Percentiles rank a stretch among this genome's conserved stretches.
These are phyloP conservation scores for Sistotremastrum suecicum DNA, from an alignment of 768 basidiomycete species.

Conservation along the genomic window DNA sequence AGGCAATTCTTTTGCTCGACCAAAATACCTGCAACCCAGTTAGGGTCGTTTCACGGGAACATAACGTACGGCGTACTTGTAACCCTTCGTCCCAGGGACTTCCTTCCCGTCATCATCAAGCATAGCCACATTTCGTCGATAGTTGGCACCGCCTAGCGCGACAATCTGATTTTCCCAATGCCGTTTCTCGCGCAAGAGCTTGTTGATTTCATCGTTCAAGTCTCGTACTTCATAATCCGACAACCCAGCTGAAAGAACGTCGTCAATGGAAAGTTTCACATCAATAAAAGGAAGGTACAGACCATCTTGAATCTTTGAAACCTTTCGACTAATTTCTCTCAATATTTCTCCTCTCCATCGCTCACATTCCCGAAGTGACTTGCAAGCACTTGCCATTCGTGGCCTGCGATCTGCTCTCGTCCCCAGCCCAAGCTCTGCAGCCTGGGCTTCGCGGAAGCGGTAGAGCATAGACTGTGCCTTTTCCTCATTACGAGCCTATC, in stretches of 20 bases:
- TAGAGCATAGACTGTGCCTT: constrained; percentile 94
- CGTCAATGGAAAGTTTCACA: not conserved
- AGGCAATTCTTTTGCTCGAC: constrained; percentile 89
- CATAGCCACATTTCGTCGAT: constrained; percentile 87
- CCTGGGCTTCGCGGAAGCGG: constrained; percentile 94
- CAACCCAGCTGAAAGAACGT: constrained; percentile 50
- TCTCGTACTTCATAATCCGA: constrained; percentile 95
- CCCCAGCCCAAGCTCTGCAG: constrained; percentile 85
- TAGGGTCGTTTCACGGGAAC: not conserved
- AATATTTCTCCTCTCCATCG: constrained; percentile 93
- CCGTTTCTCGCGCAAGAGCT: constrained; percentile 82
- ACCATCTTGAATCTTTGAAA: constrained; percentile 97
- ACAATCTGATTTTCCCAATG: constrained; percentile 99
- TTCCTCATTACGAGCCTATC: constrained; percentile 91
- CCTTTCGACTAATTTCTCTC: constrained; percentile 88
- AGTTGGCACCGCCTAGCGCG: constrained; percentile 91
- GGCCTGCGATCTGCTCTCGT: constrained; percentile 77
- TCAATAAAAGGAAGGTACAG: constrained; percentile 14
- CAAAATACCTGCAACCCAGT: constrained; percentile 62
- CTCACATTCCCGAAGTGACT: constrained; percentile 86
- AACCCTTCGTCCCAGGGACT: constrained; percentile 92
- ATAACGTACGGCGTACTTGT: constrained; percentile 51
- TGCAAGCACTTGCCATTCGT: constrained; percentile 83
- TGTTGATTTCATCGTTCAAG: constrained; percentile 96
- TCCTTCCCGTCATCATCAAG: constrained; percentile 90